Conservation (phyloP, 2,329 filamentous ascomycete genomes). For the Gremmenia infestans region DNA sequence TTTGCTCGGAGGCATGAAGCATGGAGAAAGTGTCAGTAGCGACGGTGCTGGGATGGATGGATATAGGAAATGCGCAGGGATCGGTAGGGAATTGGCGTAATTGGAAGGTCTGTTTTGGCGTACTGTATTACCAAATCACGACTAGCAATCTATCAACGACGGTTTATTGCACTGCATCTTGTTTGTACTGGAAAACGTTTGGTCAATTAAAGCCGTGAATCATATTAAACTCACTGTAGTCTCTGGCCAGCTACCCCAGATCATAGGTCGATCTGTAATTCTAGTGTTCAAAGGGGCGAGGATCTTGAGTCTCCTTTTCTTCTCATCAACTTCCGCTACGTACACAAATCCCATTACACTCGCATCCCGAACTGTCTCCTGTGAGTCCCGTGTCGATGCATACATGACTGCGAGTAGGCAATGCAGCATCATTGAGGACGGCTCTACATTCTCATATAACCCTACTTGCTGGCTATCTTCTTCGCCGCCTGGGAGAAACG, state of each 20-base stretch:
- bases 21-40: background rate
- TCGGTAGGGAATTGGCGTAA: background rate
- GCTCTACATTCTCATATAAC: conserved; percentile 58
- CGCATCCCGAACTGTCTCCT: conserved; percentile 70
- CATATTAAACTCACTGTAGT: conserved; percentile 52
- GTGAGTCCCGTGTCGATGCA: conserved; percentile 62
- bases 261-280: conserved; percentile 71
- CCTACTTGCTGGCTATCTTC: conserved; percentile 27
- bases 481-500: conserved; percentile 31
- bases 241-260: conserved; percentile 85
- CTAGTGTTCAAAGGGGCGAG: conserved; percentile 79
- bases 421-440: conserved; percentile 67
- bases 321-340: conserved; percentile 84
- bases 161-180: no score
- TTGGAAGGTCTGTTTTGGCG: background rate
- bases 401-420: conserved; percentile 82
- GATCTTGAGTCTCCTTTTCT: conserved; percentile 73
- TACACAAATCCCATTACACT: conserved; percentile 91
- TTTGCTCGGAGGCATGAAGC: background rate
- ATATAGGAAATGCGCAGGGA: background rate
- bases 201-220: background rate
- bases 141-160: background rate
- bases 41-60: background rate
- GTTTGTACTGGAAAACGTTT: background rate
- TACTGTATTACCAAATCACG: background rate